Evolutionary conservation across 169 alveolate genomes (phyloP).

Genomic region (Plasmodium sp.): DNA sequence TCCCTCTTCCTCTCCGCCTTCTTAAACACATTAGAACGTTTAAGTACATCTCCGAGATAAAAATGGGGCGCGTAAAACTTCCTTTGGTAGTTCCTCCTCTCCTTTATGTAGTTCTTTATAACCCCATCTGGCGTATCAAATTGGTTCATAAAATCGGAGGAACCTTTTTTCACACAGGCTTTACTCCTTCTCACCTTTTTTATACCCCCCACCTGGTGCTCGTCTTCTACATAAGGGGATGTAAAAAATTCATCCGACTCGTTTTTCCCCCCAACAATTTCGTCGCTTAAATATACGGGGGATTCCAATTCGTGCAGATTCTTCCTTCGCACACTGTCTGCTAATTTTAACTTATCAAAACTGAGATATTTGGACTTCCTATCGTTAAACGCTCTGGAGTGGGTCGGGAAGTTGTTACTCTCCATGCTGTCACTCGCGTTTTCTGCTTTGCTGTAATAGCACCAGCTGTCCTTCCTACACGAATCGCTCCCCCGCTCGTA

Average conservation of each 20-base stretch:
- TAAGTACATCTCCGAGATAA: not conserved
- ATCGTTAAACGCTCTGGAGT: not conserved
- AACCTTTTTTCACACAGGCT: conserved; percentile 71
- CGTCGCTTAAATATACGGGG: conserved; percentile 7
- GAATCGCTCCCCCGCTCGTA: not conserved
- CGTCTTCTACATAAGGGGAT: conserved; percentile 20
- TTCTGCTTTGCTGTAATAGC: not conserved
- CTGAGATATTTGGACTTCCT: conserved; percentile 27
- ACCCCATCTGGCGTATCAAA: conserved; percentile 1
- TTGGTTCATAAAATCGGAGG: conserved; percentile 4
- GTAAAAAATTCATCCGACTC: conserved; percentile 36
- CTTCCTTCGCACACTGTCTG: not conserved
- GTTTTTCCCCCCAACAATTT: not conserved
- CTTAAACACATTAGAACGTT: not conserved
- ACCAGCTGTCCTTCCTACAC: not conserved
- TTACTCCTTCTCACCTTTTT: not conserved
- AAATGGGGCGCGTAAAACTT: conserved; percentile 26
- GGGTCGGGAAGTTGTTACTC: not conserved
- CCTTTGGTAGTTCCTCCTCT: conserved; percentile 29
- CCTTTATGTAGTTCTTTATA: conserved; percentile 32
- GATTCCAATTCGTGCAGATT: conserved; percentile 23
- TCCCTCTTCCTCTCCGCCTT: not conserved
- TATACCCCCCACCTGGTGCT: not conserved
- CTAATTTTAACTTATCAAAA: not conserved
- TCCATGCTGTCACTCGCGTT: conserved; percentile 10